Evolutionary conservation across 768 basidiomycete species (phyloP).

Genomic region (Suillus sp.): DNA sequence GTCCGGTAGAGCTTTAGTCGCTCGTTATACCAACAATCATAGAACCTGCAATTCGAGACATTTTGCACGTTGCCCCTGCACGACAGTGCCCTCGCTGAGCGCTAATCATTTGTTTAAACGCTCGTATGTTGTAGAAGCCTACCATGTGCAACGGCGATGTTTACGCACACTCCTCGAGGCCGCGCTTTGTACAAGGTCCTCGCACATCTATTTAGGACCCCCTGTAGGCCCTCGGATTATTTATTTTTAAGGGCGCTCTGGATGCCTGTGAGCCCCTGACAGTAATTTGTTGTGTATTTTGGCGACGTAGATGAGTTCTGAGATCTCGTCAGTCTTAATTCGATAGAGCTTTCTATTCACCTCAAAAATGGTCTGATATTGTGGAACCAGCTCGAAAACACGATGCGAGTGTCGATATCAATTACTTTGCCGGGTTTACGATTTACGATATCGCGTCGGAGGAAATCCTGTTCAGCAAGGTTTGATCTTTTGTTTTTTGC

Average conservation of each 20-base stretch:
- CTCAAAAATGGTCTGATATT: not conserved
- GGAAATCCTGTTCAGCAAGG: constrained; percentile 1
- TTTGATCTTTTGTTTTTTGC: not conserved
- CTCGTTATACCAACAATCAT: not conserved
- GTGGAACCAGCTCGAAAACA: not conserved
- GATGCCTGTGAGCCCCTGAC: not conserved
- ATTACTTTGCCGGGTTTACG: not conserved
- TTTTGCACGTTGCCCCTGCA: not conserved
- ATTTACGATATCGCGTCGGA: not conserved
- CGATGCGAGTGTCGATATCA: not conserved
- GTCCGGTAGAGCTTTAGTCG: constrained; percentile 17
- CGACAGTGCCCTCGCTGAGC: not conserved
- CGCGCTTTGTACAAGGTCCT: not conserved
- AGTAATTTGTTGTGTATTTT: not conserved
- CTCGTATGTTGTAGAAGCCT: not conserved
- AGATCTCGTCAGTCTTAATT: not conserved
- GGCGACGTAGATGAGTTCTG: not conserved
- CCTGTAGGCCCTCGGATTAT: constrained; percentile 1
- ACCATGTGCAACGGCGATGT: not conserved
- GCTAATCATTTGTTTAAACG: not conserved
- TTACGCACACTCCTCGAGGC: not conserved
- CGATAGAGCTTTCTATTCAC: not conserved
- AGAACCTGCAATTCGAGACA: not conserved
- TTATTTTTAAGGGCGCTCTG: not conserved
- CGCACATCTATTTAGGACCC: not conserved